Evolutionary conservation across 208 protist species (phyloP).

Genomic region (Leishmania arabica): DNA sequence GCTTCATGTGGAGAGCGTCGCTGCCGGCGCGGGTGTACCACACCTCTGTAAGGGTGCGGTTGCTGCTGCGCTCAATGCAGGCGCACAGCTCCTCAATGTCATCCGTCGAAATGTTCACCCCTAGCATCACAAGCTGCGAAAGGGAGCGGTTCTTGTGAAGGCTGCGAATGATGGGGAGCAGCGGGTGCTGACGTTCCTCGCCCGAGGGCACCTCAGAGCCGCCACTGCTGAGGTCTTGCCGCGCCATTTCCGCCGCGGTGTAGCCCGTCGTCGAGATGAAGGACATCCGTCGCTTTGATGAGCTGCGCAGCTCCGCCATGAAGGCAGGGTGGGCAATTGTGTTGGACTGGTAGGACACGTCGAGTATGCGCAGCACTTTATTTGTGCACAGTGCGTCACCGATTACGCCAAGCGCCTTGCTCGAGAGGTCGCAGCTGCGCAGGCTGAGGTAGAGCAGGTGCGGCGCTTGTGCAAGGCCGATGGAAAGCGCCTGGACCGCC

Average conservation of each 20-base stretch:
- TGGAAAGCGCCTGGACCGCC: conserved; percentile 37
- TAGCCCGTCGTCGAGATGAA: conserved; percentile 10
- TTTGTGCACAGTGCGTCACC: conserved; percentile 42
- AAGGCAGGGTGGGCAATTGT: conserved; percentile 48
- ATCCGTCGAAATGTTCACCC: conserved; percentile 56
- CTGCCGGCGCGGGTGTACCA: conserved; percentile 49
- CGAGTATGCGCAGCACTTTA: conserved; percentile 41
- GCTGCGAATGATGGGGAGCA: conserved; percentile 58
- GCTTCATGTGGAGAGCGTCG: conserved; percentile 62
- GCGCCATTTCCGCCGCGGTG: conserved; percentile 17
- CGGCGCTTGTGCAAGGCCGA: conserved; percentile 44
- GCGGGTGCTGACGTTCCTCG: conserved; percentile 51
- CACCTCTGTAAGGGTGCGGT: conserved; percentile 48
- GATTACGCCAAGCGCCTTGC: conserved; percentile 37
- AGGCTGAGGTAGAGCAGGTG: conserved; percentile 46
- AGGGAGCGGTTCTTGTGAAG: conserved; percentile 57
- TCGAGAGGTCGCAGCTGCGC: conserved; percentile 53
- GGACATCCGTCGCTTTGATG: conserved; percentile 31
- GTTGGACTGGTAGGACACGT: conserved; percentile 62
- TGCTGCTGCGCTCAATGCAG: conserved; percentile 61
- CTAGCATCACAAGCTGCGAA: conserved; percentile 48
- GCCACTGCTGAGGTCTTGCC: conserved; percentile 20
- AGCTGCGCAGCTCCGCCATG: conserved; percentile 40
- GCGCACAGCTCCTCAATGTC: conserved; percentile 77
- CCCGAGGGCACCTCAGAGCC: conserved; percentile 19